Evolutionary conservation across 176 grass and related monocot genomes (phyloP).

Genomic region (Alloteropsis semialata): DNA sequence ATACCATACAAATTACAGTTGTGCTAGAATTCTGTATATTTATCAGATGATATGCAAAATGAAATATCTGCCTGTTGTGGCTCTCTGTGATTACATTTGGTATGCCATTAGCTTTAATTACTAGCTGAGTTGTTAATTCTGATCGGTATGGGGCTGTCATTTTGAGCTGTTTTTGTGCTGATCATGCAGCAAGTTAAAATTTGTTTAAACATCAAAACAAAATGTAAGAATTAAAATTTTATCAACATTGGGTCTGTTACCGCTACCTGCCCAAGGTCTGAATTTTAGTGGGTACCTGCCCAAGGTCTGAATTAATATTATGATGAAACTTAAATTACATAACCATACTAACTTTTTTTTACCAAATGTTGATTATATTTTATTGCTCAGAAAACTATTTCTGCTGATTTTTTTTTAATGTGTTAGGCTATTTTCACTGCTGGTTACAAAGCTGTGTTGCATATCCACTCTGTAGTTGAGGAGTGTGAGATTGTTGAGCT

Average conservation of each 20-base stretch:
- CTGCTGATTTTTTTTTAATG: not conserved
- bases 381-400: not conserved
- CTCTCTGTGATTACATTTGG: not conserved
- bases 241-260: not conserved
- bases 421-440: constrained; percentile 94
- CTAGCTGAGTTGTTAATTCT: not conserved
- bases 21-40: not conserved
- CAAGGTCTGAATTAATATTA: not conserved
- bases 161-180: not conserved
- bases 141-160: not conserved
- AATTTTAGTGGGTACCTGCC: not conserved
- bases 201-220: not conserved
- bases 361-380: not conserved
- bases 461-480: constrained; percentile 94
- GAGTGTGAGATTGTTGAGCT: constrained; percentile 97
- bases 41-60: not conserved
- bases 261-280: not conserved
- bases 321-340: not conserved
- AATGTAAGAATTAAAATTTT: not conserved
- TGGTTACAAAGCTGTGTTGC: constrained; percentile 89
- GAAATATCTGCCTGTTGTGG: not conserved
- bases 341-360: not conserved
- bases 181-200: not conserved
- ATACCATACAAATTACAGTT: not conserved
- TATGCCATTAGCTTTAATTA: not conserved